Conservation (phyloP, 1,284 basidiomycete species). For the Irpex lacteus region DNA sequence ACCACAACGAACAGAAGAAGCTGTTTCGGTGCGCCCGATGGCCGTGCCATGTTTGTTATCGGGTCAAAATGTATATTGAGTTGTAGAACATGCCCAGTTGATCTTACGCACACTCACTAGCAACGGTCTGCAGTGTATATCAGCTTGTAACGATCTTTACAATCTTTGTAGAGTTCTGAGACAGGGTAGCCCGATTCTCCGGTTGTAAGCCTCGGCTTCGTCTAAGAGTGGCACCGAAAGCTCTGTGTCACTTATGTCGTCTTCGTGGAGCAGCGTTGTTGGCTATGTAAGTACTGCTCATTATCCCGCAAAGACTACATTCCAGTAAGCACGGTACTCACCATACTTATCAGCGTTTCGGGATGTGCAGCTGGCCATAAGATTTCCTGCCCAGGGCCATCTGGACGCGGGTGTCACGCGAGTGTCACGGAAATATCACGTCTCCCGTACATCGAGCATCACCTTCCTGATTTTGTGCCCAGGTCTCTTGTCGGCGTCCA, state of each 20-base stretch:
- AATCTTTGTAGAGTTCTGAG: neutral
- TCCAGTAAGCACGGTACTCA: neutral
- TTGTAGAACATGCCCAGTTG: neutral
- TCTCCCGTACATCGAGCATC: neutral
- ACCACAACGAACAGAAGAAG: neutral
- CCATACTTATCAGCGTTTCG: neutral
- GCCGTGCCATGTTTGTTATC: neutral
- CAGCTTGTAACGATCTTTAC: neutral
- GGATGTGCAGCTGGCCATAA: too few relatives aligned
- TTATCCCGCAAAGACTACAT: neutral
- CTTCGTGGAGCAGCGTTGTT: too few relatives aligned
- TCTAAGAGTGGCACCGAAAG: too few relatives aligned
- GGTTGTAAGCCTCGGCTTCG: too few relatives aligned
- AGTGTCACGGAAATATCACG: neutral
- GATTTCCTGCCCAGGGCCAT: too few relatives aligned
- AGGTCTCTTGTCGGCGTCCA: neutral
- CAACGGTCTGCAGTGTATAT: neutral
- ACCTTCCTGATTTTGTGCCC: neutral
- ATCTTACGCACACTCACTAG: neutral
- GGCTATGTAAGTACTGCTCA: neutral
- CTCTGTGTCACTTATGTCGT: too few relatives aligned
- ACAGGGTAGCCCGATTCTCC: too few relatives aligned
- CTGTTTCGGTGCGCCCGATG: neutral
- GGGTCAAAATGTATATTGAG: neutral
- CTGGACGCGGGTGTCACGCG: neutral